Base-by-base conservation (phyloP, 2,329 filamentous ascomycete genomes). In the Calonectria multiphialidica region DNA sequence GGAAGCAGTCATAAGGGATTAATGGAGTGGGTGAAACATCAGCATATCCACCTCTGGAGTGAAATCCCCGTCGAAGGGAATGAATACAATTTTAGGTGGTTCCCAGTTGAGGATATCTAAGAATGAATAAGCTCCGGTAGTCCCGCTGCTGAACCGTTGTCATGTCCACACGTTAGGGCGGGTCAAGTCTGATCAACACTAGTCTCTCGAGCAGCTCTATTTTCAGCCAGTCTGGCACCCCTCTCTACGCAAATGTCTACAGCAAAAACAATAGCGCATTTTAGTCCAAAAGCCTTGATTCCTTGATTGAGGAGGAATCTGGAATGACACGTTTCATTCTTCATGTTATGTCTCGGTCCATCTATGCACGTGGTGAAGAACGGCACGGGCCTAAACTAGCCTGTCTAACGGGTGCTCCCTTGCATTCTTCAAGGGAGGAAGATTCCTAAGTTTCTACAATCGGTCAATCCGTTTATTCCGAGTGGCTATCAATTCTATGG, bases 361-460 rank as follows among this genome's bases (percentile, higher is more conserved):
- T 40, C 1, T 50, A 25, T 23, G 15, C 53, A 40, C 53, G 21
- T 40, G 35, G 21, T 25, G 15, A 10, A 40, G 6, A 37, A 40
- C 53, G 53, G 53, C 53, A 59, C 53, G 53, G 53, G 53, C 53
- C 53, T 59, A 21, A 35, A 40, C 53, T 13, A 40, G 53, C 15
- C 18, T 59, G 53, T 59, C 53, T 59, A 59, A 59, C 53, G 53
- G 53, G 33, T 40, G 21, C 53, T 59, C 53, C 53, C 53, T 40
- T 25, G 35, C 33, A 33, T 42, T 59, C 25, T 40, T 21, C 21
- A 30, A 59, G 3, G 13, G 53, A 40, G 53, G n/a, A 13, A 23
- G 21, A 23, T 25, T 40, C 15, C n/a, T 3, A 10, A 37, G 33
- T n/a, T 23, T 57, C 15, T 25, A 2, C 35, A 9, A 40, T 25